Conservation (phyloP, 2,329 filamentous ascomycete species). For the Penicillium sp. region DNA sequence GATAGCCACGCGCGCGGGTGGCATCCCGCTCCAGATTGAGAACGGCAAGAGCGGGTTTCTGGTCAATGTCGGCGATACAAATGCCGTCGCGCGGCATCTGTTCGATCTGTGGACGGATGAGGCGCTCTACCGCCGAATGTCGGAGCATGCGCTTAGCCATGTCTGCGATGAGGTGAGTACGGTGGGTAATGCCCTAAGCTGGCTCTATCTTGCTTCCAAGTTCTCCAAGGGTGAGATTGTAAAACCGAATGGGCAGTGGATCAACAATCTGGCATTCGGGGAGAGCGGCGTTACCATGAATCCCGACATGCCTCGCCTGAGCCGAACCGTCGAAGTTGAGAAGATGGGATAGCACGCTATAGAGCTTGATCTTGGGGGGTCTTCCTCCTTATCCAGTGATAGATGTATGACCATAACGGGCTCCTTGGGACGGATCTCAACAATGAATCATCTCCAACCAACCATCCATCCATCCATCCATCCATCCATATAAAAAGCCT, state of each 20-base stretch:
- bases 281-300: conserved; percentile 60
- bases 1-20: conserved; percentile 74
- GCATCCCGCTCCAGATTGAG: conserved; percentile 77
- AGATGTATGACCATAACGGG: neutral
- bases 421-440: neutral
- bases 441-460: too few relatives aligned
- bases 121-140: conserved; percentile 67
- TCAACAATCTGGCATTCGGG: conserved; percentile 72
- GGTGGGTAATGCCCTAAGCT: conserved; percentile 73
- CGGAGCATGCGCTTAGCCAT: conserved; percentile 61
- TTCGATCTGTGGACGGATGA: conserved; percentile 66
- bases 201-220: conserved; percentile 75
- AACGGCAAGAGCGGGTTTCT: conserved; percentile 72
- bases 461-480: too few relatives aligned
- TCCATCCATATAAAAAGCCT: too few relatives aligned
- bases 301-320: conserved; percentile 61
- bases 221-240: conserved; percentile 61
- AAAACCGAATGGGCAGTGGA: conserved; percentile 64
- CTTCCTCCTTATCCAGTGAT: neutral
- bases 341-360: conserved; percentile 24
- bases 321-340: conserved; percentile 32
- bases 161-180: conserved; percentile 83
- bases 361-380: neutral
- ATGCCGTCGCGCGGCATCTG: conserved; percentile 68
- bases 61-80: conserved; percentile 69